Base-by-base conservation (phyloP, 495 filamentous ascomycete genomes). In the Trichoderma reesei region DNA sequence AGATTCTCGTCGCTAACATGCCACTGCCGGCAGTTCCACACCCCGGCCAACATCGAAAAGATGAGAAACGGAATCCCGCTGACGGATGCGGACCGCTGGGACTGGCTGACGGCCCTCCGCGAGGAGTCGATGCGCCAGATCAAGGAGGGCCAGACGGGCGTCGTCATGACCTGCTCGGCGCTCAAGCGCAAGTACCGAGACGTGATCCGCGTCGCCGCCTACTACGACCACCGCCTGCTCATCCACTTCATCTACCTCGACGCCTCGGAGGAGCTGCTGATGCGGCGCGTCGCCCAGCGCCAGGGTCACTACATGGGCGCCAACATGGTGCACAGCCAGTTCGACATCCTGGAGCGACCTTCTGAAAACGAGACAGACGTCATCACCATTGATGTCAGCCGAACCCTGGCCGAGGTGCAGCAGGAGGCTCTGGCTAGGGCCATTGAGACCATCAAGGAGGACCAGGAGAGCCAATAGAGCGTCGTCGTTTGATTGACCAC, bases 151-250 rank as follows among this genome's bases (percentile, higher is more conserved):
- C 76, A 80, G 38, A 77, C 84, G 41, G 95, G 93, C 61, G 96
- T 96, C 34, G 90, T 99, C 26, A 82, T 99, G 63, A 96, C 95
- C 60, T 99, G 95, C 82, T 96, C 90, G 14, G 94, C 93, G 5
- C 82, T 99, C 61, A 98, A 98, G 80, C 89, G 89, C 71, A 95
- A 93, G 77, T 99, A 99, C 80, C 90, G 95, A 67, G 93, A 99
- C 73, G 92, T 97, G 54, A 92, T 99, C 75, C 88, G 95, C 61
- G 85, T 94, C 9, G 94, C 93, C 2, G 83, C 88, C 16, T 92
- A 96, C 78, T 83, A 80, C 71, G 81, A 87, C 66, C 86, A 88
- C 60, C 82, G 85, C 64, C 85, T 96, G 46, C 83, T 83, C 59
- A 88, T 97, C 59, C 92, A 96, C 73, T 99, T 98, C 73, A 84